phyloP scores from a whole-genome alignment of 768 basidiomycete genomes.

The Suillus alpinus region DNA sequence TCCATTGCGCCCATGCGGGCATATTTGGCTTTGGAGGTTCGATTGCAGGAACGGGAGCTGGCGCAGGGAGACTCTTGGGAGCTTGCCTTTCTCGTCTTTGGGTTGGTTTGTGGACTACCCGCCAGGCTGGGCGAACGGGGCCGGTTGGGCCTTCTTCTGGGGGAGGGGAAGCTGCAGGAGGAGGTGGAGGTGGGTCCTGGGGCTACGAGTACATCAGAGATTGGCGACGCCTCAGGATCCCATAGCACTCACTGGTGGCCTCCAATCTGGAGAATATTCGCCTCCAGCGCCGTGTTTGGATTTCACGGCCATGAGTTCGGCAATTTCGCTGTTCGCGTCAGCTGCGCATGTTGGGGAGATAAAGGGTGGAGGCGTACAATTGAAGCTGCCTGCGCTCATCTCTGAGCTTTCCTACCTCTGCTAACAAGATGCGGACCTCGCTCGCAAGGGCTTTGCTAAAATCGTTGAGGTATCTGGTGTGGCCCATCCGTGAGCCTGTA shows the following conservation, averaged over 20 bases:
- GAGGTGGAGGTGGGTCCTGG: constrained; percentile 36
- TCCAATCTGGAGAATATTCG: constrained; percentile 76
- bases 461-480: constrained; percentile 50
- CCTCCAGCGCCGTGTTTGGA: constrained; percentile 80
- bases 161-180: constrained; percentile 42
- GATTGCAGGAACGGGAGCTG: constrained; percentile 35
- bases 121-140: constrained; percentile 71
- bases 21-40: constrained; percentile 48
- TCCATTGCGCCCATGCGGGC: constrained; percentile 86
- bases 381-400: constrained; percentile 58
- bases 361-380: constrained; percentile 37
- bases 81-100: constrained; percentile 47
- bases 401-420: constrained; percentile 58
- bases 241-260: constrained; percentile 45
- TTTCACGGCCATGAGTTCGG: constrained; percentile 79
- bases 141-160: constrained; percentile 44
- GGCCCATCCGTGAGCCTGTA: constrained; percentile 5
- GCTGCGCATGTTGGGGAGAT: background rate
- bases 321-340: constrained; percentile 60
- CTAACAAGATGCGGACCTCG: constrained; percentile 60
- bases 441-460: constrained; percentile 61
- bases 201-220: constrained; percentile 17
- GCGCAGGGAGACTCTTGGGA: constrained; percentile 41
- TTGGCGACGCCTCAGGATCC: background rate
- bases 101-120: constrained; percentile 59